Conservation (phyloP, 2,329 filamentous ascomycete genomes). For the Berkeleyomyces basicola region DNA sequence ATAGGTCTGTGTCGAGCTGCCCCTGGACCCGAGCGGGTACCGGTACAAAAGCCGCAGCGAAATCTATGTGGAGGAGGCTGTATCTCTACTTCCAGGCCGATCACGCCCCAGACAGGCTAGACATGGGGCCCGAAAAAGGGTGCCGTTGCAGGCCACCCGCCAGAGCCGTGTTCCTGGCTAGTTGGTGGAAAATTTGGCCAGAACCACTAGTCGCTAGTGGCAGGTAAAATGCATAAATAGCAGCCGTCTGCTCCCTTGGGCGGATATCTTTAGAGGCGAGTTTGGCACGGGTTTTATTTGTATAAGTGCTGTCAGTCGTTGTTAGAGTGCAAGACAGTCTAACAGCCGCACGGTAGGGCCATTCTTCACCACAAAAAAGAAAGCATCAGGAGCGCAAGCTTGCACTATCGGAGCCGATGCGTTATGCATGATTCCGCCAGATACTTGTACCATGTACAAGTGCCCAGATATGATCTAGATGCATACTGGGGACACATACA, state of each 20-base stretch:
- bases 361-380: neutral
- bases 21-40: too few species aligned
- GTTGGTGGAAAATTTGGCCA: neutral
- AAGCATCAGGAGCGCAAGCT: neutral
- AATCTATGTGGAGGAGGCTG: too few species aligned
- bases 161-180: neutral
- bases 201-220: neutral
- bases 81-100: neutral
- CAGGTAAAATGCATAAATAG: slow-evolving; percentile 5
- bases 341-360: neutral
- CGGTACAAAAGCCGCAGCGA: too few species aligned
- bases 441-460: neutral
- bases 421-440: neutral
- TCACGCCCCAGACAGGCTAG: neutral
- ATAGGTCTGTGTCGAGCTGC: too few species aligned
- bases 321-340: neutral
- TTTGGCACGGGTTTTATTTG: too few species aligned
- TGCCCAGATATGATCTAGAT: too few species aligned
- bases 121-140: neutral
- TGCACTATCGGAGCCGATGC: neutral
- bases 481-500: too few species aligned
- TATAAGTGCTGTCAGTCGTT: neutral
- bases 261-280: neutral
- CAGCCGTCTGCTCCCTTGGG: neutral
- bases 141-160: neutral